Conservation (phyloP, 805 yeast genomes). For the Pichia occidentalis region DNA sequence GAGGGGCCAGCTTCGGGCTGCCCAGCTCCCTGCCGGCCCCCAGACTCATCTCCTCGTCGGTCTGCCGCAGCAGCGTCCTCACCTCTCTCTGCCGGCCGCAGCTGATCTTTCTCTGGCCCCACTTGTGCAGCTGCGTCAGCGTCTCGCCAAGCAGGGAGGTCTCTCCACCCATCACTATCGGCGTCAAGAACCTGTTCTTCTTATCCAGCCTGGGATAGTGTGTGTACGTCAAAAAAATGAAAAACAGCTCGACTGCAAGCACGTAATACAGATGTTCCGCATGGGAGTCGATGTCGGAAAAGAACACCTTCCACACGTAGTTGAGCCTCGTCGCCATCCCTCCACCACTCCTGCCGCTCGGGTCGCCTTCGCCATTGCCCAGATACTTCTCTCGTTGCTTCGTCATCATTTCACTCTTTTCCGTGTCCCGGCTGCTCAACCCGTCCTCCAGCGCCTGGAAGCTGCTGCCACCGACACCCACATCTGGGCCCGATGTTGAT, state of each 20-base stretch:
- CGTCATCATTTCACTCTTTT: too few species aligned
- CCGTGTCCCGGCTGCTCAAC: too few species aligned
- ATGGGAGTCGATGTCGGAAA: conserved; percentile 4
- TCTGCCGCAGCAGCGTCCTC: neutral
- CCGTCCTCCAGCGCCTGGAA: too few species aligned
- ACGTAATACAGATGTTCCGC: conserved; percentile 12
- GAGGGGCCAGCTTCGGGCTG: too few species aligned
- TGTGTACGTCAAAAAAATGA: conserved; percentile 12
- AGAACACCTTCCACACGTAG: neutral
- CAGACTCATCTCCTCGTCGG: conserved; percentile 4
- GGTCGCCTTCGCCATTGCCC: too few species aligned
- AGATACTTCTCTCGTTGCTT: too few species aligned
- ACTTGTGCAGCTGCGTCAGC: conserved; percentile 7
- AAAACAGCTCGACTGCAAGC: conserved; percentile 12
- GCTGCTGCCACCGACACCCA: too few species aligned
- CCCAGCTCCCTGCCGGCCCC: too few species aligned
- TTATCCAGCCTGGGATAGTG: conserved; percentile 14
- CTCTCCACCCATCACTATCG: conserved; percentile 14
- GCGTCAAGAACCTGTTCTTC: conserved; percentile 13
- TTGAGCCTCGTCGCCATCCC: neutral
- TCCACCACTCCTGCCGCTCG: too few species aligned
- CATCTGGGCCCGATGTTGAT: too few species aligned
- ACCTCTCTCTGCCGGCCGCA: neutral
- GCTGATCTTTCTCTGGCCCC: conserved; percentile 1
- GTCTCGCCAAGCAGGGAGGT: conserved; percentile 15